These are phyloP conservation scores for Candolleomyces eurysporus DNA, from an alignment of 768 basidiomycete genomes.

Conservation along the genomic window DNA sequence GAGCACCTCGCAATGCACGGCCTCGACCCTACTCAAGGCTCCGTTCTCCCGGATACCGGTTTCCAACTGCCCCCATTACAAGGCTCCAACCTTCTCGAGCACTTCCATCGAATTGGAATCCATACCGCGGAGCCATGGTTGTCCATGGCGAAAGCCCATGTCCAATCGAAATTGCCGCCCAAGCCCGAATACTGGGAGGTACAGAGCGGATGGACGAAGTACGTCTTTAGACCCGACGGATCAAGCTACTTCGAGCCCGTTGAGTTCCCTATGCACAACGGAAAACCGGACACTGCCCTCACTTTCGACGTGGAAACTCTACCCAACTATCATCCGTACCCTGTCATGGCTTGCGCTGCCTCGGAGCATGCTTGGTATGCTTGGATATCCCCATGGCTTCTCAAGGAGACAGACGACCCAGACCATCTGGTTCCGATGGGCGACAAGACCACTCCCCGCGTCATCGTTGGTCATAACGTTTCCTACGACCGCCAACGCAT, in stretches of 20 bases:
- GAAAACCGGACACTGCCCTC: constrained; percentile 68
- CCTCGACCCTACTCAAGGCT: constrained; percentile 76
- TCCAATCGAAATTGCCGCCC: constrained; percentile 53
- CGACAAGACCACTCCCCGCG: constrained; percentile 43
- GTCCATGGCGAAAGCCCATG: constrained; percentile 59
- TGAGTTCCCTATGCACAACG: constrained; percentile 60
- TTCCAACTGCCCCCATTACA: constrained; percentile 86
- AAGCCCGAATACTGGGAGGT: constrained; percentile 48
- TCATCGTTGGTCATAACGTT: constrained; percentile 93
- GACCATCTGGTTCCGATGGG: constrained; percentile 80
- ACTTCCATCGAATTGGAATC: constrained; percentile 80
- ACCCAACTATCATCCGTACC: constrained; percentile 75
- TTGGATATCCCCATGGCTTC: constrained; percentile 94
- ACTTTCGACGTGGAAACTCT: constrained; percentile 95
- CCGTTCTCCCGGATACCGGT: constrained; percentile 71
- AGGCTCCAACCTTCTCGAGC: constrained; percentile 79
- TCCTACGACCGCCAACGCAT: constrained; percentile 89
- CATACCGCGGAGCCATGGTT: constrained; percentile 77
- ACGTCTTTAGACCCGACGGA: constrained; percentile 69
- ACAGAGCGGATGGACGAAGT: constrained; percentile 89
- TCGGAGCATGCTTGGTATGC: constrained; percentile 87
- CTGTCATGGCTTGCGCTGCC: constrained; percentile 87
- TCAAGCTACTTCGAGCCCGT: constrained; percentile 75
- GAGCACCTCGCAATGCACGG: constrained; percentile 81
- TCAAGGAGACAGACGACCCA: constrained; percentile 51